phyloP scores from a whole-genome alignment of 2,329 filamentous ascomycete species.

The Cladophialophora yegresii region DNA sequence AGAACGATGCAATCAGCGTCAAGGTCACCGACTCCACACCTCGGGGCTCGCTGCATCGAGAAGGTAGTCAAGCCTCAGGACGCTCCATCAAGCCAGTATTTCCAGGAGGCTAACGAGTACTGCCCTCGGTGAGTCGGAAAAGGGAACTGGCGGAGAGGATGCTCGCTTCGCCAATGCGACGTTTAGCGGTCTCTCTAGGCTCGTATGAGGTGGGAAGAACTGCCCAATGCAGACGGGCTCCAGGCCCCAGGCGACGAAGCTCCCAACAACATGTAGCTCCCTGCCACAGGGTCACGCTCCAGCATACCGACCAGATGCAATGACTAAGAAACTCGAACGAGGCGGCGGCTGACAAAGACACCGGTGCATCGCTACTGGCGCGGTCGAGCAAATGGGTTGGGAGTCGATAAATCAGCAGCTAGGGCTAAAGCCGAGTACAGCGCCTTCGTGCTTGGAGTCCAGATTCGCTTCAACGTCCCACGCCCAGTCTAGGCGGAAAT shows the following conservation, averaged over 20 bases:
- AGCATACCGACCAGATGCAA: slow-evolving; percentile 3
- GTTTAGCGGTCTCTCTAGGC: background rate
- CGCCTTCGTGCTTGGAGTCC: slow-evolving; percentile 9
- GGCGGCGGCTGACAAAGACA: slow-evolving; percentile 19
- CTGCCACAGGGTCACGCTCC: background rate
- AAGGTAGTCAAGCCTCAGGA: background rate
- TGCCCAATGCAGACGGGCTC: slow-evolving; percentile 5
- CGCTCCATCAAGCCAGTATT: background rate
- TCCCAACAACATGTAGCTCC: background rate
- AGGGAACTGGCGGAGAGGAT: background rate
- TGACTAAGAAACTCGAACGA: slow-evolving; percentile 15
- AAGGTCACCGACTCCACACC: background rate
- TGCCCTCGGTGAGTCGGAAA: background rate
- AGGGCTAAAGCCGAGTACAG: background rate
- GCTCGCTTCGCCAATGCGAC: slow-evolving; percentile 4
- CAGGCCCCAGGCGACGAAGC: background rate
- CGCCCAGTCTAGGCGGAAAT: background rate
- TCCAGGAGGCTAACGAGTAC: background rate
- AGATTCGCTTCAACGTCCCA: background rate
- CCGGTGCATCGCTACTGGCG: slow-evolving; percentile 4
- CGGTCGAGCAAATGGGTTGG: background rate
- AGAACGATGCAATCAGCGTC: slow-evolving; percentile 14
- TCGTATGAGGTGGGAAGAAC: slow-evolving; percentile 3
- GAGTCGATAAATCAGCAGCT: background rate
- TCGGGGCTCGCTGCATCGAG: background rate